These are phyloP conservation scores for Neohortaea acidophila DNA, from an alignment of 495 filamentous ascomycete species.

Conservation along the genomic window DNA sequence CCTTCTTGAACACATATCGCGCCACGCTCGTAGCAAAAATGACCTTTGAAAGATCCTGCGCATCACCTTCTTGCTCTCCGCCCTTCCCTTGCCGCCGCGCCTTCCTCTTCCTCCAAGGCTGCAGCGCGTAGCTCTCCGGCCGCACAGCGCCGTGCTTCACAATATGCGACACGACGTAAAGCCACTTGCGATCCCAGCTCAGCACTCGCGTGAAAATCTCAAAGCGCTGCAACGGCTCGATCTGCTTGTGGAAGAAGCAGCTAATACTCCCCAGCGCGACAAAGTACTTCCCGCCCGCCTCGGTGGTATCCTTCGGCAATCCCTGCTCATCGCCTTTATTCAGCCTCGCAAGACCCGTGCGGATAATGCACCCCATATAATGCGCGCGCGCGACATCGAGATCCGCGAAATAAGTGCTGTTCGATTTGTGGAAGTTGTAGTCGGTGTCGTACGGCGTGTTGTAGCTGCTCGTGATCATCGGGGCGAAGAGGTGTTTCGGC, in stretches of 20 bases:
- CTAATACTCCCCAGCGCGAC: constrained; percentile 53
- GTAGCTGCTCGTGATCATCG: constrained; percentile 43
- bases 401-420: constrained; percentile 62
- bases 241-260: constrained; percentile 52
- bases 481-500: constrained; percentile 41
- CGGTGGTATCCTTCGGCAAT: constrained; percentile 6
- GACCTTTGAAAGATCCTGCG: constrained; percentile 16
- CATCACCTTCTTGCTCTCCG: constrained; percentile 19
- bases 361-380: constrained; percentile 43
- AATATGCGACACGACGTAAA: constrained; percentile 61
- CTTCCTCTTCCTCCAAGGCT: constrained; percentile 27
- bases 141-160: constrained; percentile 43
- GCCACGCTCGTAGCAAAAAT: constrained; percentile 61
- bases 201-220: constrained; percentile 54
- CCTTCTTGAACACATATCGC: constrained; percentile 86
- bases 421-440: constrained; percentile 72
- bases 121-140: constrained; percentile 33
- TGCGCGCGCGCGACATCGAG: constrained; percentile 54
- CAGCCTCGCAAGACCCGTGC: constrained; percentile 35
- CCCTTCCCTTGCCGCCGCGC: constrained; percentile 25
- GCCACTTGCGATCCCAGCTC: constrained; percentile 73
- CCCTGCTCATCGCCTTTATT: constrained; percentile 19
- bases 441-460: constrained; percentile 55
- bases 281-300: constrained; percentile 28
- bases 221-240: constrained; percentile 48